phyloP scores from a whole-genome alignment of 306 rosid species.

The Sindora glabra region DNA sequence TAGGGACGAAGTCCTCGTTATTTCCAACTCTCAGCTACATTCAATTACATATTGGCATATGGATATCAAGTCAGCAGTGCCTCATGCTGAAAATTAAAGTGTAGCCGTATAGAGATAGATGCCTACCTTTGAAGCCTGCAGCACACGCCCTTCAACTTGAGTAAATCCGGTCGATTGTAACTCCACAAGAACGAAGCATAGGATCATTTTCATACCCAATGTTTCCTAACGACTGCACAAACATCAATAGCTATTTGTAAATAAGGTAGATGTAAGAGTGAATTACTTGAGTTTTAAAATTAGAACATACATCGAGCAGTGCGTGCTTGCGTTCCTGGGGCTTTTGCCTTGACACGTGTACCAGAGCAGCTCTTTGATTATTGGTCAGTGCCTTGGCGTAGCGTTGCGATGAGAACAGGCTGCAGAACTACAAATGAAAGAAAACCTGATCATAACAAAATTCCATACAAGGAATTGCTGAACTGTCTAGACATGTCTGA shows the following conservation, averaged over 20 bases:
- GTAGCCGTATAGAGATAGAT: not conserved
- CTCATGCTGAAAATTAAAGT: not conserved
- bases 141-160: slow-evolving; percentile 27
- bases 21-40: slow-evolving; percentile 30
- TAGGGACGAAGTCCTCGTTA: slow-evolving; percentile 4
- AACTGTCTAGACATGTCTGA: not conserved
- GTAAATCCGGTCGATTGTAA: slow-evolving; percentile 20
- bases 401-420: slow-evolving; percentile 70
- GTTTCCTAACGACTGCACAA: slow-evolving; percentile 27
- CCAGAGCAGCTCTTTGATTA: no score
- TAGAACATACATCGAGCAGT: slow-evolving; percentile 57
- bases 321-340: slow-evolving; percentile 79
- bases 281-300: no score
- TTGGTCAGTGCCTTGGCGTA: slow-evolving; percentile 73
- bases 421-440: slow-evolving; percentile 38
- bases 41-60: not conserved
- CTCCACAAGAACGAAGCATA: slow-evolving; percentile 34
- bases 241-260: slow-evolving; percentile 2
- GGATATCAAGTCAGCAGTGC: not conserved
- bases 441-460: not conserved
- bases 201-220: slow-evolving; percentile 25
- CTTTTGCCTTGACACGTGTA: slow-evolving; percentile 87
- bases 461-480: not conserved
- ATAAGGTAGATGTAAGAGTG: no score
- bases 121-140: slow-evolving; percentile 29